Percentiles rank a stretch among this genome's conserved stretches.
phyloP scores from a whole-genome alignment of 129 eudicot genomes.

The Lactuca saligna region DNA sequence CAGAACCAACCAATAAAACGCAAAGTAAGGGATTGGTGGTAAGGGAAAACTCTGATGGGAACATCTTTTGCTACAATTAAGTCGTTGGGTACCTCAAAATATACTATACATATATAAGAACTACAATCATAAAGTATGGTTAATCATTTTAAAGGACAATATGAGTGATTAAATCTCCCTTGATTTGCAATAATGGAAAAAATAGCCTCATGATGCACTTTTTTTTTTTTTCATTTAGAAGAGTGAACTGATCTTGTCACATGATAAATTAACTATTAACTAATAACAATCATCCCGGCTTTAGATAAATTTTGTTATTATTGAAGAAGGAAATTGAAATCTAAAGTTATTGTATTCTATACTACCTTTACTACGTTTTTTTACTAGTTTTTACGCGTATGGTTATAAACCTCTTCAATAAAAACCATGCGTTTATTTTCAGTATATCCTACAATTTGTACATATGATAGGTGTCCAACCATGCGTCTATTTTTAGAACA shows the following conservation, averaged over 20 bases:
- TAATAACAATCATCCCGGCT: neutral
- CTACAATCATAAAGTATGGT: neutral
- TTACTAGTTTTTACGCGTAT: neutral
- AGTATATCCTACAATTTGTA: neutral
- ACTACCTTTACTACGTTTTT: no score
- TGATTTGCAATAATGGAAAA: neutral
- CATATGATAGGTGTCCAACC: neutral
- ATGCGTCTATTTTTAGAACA: neutral
- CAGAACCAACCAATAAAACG: constrained; percentile 3
- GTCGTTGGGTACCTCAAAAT: constrained; percentile 8
- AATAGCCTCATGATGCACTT: neutral
- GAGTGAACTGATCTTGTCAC: neutral
- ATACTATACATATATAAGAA: constrained; percentile 11
- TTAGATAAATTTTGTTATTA: no score
- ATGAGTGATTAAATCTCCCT: neutral
- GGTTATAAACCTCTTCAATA: no score
- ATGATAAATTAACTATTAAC: no score
- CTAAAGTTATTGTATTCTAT: neutral
- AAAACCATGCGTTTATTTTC: no score
- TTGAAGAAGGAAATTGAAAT: neutral
- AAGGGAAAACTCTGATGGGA: constrained; percentile 8
- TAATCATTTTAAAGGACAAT: no score
- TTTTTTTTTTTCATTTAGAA: no score
- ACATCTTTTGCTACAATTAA: constrained; percentile 34
- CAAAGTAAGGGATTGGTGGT: constrained; percentile 17